A percentile compares a stretch with the other conserved stretches of the same genome.
Conservation (phyloP, 805 yeast genomes). For the Yarrowia deformans region DNA sequence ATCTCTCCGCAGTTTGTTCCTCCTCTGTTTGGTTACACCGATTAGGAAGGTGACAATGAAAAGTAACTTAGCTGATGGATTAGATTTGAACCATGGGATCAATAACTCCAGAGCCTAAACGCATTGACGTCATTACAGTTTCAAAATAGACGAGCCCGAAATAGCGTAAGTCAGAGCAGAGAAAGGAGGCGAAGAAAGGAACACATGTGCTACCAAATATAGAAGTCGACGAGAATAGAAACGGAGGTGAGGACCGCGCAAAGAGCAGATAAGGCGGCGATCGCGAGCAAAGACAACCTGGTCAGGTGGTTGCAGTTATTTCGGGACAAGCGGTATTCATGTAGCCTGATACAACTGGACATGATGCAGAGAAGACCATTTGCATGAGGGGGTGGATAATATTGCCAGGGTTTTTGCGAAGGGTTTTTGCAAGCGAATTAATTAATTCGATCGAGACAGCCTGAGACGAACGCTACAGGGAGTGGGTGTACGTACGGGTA, state of each 20-base stretch:
- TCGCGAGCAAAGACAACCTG: background rate
- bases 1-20: background rate
- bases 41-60: slow-evolving; percentile 27
- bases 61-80: slow-evolving; percentile 20
- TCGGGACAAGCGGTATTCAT: background rate
- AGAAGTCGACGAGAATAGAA: slow-evolving; percentile 31
- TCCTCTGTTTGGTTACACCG: slow-evolving; percentile 12
- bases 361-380: slow-evolving; percentile 12
- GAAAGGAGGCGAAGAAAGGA: background rate
- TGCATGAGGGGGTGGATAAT: background rate
- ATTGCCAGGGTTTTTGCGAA: background rate
- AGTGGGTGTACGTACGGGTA: too few species aligned
- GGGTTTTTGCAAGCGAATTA: too few species aligned
- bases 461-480: too few species aligned
- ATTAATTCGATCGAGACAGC: too few species aligned
- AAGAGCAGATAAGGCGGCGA: background rate
- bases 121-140: slow-evolving; percentile 27
- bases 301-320: background rate
- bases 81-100: slow-evolving; percentile 3
- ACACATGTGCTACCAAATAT: slow-evolving; percentile 4
- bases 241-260: slow-evolving; percentile 13
- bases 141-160: slow-evolving; percentile 1
- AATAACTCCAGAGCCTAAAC: slow-evolving; percentile 14
- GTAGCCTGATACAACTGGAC: slow-evolving; percentile 1
- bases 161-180: background rate